Percentiles rank a stretch among this genome's conserved stretches.
Evolutionary conservation across 2,329 filamentous ascomycete species (phyloP).

Genomic region (Paraconiothyrium brasiliense): DNA sequence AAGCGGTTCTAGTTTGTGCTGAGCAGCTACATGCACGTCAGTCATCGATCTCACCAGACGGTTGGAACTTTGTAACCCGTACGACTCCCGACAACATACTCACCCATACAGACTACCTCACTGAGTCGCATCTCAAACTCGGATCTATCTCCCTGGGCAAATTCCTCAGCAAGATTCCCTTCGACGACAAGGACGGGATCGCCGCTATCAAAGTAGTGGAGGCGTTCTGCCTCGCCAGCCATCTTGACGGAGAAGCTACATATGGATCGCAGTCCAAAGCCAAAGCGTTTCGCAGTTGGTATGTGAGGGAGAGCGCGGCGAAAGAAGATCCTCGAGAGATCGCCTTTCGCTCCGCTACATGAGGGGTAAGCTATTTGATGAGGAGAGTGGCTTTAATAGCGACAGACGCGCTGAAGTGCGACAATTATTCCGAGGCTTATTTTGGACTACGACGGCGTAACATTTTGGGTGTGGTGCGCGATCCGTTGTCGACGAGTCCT

Average conservation of each 20-base stretch:
- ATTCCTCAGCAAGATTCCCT: constrained; percentile 39
- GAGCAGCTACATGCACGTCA: constrained; percentile 41
- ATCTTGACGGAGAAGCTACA: constrained; percentile 32
- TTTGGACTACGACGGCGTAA: not conserved
- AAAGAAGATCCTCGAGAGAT: not conserved
- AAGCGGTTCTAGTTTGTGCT: constrained; percentile 31
- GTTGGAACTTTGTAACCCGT: constrained; percentile 40
- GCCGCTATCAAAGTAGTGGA: constrained; percentile 34
- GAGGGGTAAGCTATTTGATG: not conserved
- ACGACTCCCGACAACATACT: constrained; percentile 28
- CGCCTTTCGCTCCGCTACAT: too few species aligned
- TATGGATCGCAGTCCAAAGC: constrained; percentile 30
- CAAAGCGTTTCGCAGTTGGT: constrained; percentile 36
- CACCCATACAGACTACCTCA: constrained; percentile 33
- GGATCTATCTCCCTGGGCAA: constrained; percentile 38
- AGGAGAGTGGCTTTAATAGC: too few species aligned
- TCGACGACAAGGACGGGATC: constrained; percentile 30
- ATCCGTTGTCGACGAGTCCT: not conserved
- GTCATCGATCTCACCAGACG: constrained; percentile 27
- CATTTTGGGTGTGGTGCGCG: not conserved
- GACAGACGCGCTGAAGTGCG: not conserved
- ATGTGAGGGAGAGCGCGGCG: constrained; percentile 21
- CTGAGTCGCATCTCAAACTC: constrained; percentile 35
- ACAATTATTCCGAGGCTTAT: not conserved
- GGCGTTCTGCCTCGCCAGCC: constrained; percentile 39